phyloP scores from a whole-genome alignment of 2,329 filamentous ascomycete species.

The Diaporthe longicolla region DNA sequence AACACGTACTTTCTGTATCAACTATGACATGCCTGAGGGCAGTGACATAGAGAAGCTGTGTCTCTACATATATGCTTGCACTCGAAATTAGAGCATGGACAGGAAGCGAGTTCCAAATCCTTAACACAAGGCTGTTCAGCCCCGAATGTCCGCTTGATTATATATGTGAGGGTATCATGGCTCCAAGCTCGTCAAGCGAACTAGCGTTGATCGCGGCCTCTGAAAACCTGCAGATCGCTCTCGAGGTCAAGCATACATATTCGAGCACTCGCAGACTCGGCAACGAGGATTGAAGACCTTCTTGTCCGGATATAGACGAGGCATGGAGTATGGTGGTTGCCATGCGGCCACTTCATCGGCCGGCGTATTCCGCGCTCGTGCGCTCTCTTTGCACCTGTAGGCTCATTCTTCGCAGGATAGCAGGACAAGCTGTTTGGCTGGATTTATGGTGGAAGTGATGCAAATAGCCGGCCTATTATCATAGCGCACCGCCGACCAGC shows the following conservation, averaged over 20 bases:
- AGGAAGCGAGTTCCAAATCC: background rate
- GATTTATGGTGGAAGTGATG: background rate
- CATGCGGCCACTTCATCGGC: background rate
- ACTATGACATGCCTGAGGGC: conserved; percentile 35
- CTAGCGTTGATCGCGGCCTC: background rate
- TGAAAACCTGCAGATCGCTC: background rate
- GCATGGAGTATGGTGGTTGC: background rate
- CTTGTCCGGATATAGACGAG: too few species aligned
- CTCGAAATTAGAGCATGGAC: background rate
- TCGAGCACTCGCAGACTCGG: background rate
- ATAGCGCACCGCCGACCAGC: conserved; percentile 89
- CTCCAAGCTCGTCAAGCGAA: background rate
- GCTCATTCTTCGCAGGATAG: background rate
- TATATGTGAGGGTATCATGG: conserved; percentile 19
- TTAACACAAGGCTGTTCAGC: background rate
- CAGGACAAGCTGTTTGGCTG: background rate
- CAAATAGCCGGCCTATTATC: conserved; percentile 44
- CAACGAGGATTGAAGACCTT: background rate
- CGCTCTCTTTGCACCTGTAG: too few species aligned
- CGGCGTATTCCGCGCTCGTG: background rate
- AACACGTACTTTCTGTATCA: conserved; percentile 57
- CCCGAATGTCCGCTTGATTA: background rate
- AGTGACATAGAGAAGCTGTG: background rate
- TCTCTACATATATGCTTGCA: background rate
- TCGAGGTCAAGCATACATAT: background rate